Percentiles rank a stretch among this genome's conserved stretches.
These are phyloP conservation scores for Draba incana DNA, from an alignment of 345 rosid species.

Conservation along the genomic window DNA sequence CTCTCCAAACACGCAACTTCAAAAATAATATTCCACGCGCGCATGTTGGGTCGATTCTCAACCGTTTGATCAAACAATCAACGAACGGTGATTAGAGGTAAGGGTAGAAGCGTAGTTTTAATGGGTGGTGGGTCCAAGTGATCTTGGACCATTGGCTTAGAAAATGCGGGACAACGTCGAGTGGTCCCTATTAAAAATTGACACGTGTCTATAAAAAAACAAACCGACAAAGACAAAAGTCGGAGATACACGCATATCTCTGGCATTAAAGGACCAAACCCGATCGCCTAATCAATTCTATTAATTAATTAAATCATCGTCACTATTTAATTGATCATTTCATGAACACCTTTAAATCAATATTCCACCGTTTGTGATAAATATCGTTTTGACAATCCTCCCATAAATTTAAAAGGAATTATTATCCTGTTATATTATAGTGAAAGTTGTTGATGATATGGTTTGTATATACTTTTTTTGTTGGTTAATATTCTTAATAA, in stretches of 20 bases:
- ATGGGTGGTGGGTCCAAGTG: conserved; percentile 31
- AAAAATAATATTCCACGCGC: conserved; percentile 35
- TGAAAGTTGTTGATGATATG: too few relatives aligned
- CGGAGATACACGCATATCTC: conserved; percentile 45
- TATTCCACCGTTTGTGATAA: background rate
- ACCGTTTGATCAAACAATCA: conserved; percentile 31
- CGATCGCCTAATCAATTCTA: conserved; percentile 36
- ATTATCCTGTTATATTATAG: too few relatives aligned
- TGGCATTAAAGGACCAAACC: conserved; percentile 35
- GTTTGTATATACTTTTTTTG: too few relatives aligned
- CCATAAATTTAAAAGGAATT: too few relatives aligned
- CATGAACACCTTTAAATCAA: background rate
- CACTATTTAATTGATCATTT: conserved; percentile 6
- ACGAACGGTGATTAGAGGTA: conserved; percentile 1
- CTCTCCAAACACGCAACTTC: conserved; percentile 43
- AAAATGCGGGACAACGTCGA: conserved; percentile 40
- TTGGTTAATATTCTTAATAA: too few relatives aligned
- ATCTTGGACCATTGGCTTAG: conserved; percentile 39
- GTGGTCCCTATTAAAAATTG: conserved; percentile 26
- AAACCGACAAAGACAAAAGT: conserved; percentile 46
- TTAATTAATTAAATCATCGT: conserved; percentile 12
- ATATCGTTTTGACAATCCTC: too few relatives aligned
- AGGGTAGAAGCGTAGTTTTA: conserved; percentile 15
- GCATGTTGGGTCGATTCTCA: conserved; percentile 4
- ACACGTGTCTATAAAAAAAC: conserved; percentile 37